Evolutionary conservation across 2,329 filamentous ascomycete species (phyloP).

Genomic region (Fusarium redolens): DNA sequence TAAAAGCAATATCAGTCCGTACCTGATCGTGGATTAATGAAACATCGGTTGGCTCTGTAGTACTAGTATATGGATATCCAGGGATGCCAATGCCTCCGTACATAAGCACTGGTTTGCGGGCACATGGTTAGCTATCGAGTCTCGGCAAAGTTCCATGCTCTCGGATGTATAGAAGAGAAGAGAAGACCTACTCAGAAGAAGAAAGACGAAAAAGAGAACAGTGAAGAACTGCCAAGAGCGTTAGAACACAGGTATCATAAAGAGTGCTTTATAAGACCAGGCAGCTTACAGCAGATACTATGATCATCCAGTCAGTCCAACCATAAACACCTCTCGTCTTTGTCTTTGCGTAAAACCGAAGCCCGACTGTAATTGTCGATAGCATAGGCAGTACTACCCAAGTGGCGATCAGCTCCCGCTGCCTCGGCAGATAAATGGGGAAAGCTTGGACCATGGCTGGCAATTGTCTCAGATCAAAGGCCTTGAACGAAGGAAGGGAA

Average conservation of each 20-base stretch:
- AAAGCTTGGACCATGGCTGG: slow-evolving; percentile 7
- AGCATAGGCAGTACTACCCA: slow-evolving; percentile 1
- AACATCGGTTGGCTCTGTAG: slow-evolving; percentile 10
- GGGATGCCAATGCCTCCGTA: slow-evolving; percentile 11
- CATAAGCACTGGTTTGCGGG: neutral
- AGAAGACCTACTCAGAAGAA: slow-evolving; percentile 1
- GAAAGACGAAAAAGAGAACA: neutral
- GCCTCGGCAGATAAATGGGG: slow-evolving; percentile 4
- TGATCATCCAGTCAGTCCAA: slow-evolving; percentile 19
- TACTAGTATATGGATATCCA: slow-evolving; percentile 14
- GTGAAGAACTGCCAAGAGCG: neutral
- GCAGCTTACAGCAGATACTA: neutral
- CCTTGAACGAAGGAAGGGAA: neutral
- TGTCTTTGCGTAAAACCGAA: slow-evolving; percentile 14
- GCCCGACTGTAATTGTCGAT: neutral
- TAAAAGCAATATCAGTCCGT: accelerated
- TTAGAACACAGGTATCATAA: neutral
- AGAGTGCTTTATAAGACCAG: accelerated
- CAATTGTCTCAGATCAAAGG: neutral
- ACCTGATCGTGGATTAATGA: slow-evolving; percentile 9
- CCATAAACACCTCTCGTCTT: slow-evolving; percentile 11
- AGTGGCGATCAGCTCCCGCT: neutral
- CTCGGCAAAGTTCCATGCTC: accelerated
- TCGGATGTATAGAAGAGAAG: accelerated
- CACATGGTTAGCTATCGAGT: accelerated